A percentile compares a stretch with the other conserved stretches of the same genome.
Conservation (phyloP, 306 rosid species). For the Senna siamea region DNA sequence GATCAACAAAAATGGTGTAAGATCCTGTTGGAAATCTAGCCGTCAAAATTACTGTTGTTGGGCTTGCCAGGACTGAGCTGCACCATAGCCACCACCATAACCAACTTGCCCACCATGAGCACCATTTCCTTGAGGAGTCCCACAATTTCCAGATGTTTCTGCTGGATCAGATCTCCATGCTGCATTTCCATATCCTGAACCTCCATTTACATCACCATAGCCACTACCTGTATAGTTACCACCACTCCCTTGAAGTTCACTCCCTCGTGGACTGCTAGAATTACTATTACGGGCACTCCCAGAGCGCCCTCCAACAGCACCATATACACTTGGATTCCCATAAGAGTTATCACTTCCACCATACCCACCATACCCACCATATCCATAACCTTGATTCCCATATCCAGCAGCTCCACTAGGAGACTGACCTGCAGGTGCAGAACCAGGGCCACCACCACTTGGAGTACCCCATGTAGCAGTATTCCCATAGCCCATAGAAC, state of each 20-base stretch:
- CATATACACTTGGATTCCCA: no score
- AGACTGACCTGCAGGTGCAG: constrained; percentile 87
- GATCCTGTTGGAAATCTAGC: constrained; percentile 51
- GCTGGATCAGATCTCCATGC: constrained; percentile 90
- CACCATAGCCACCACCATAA: constrained; percentile 75
- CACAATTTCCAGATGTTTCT: constrained; percentile 76
- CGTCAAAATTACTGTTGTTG: constrained; percentile 75
- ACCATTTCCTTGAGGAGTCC: constrained; percentile 76
- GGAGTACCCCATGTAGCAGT: constrained; percentile 87
- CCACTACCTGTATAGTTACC: no score
- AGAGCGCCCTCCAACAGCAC: no score
- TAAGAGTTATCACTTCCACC: no score
- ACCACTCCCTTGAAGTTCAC: constrained; percentile 73
- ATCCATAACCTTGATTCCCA: constrained; percentile 86
- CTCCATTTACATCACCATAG: constrained; percentile 90
- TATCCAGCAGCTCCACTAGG: constrained; percentile 90
- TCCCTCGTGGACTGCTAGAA: constrained; percentile 67
- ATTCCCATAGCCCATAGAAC: constrained; percentile 89
- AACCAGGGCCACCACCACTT: constrained; percentile 69
- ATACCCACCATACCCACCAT: constrained; percentile 78
- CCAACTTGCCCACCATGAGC: constrained; percentile 67
- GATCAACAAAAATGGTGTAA: constrained; percentile 47
- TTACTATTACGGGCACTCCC: no score
- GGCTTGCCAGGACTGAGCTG: constrained; percentile 77
- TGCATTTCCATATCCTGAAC: constrained; percentile 79